These are phyloP conservation scores for Penicillium manginii DNA, from an alignment of 495 filamentous ascomycete genomes.

Conservation along the genomic window DNA sequence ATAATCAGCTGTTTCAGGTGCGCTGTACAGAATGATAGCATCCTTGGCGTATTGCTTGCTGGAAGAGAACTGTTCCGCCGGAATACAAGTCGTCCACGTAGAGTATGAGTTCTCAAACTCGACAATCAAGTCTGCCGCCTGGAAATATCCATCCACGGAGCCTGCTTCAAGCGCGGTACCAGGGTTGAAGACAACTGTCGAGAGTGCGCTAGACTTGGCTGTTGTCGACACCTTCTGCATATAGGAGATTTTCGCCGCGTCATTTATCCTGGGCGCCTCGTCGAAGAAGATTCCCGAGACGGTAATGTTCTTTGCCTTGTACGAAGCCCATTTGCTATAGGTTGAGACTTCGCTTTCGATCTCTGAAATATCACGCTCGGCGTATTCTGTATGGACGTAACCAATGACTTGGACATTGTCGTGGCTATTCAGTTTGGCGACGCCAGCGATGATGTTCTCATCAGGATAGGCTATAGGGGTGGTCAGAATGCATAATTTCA, in stretches of 20 bases:
- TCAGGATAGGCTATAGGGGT: conserved; percentile 26
- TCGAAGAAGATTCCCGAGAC: conserved; percentile 56
- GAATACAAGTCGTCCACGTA: conserved; percentile 13
- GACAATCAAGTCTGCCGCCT: conserved; percentile 25
- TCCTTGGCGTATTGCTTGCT: conserved; percentile 12
- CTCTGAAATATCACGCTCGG: conserved; percentile 24
- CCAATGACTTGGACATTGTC: conserved; percentile 50
- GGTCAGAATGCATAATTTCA: not conserved
- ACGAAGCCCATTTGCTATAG: conserved; percentile 46
- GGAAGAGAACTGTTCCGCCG: conserved; percentile 13
- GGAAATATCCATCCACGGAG: conserved; percentile 19
- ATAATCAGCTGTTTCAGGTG: conserved; percentile 16
- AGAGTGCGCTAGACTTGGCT: conserved; percentile 20
- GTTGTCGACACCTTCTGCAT: conserved; percentile 33
- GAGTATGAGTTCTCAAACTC: conserved; percentile 29
- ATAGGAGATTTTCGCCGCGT: conserved; percentile 31
- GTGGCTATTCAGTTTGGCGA: conserved; percentile 44
- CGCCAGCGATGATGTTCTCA: conserved; percentile 32
- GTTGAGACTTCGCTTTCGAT: conserved; percentile 42
- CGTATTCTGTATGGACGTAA: conserved; percentile 50
- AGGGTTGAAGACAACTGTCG: conserved; percentile 26
- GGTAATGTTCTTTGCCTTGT: conserved; percentile 32
- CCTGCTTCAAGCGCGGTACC: conserved; percentile 19
- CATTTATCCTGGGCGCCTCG: conserved; percentile 39
- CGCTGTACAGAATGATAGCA: conserved; percentile 25